Evolutionary conservation across 192 early-diverging fungal species (phyloP), one percentile per base, ranked within the genome.

Genomic region (Helicostylum pulchrum): DNA sequence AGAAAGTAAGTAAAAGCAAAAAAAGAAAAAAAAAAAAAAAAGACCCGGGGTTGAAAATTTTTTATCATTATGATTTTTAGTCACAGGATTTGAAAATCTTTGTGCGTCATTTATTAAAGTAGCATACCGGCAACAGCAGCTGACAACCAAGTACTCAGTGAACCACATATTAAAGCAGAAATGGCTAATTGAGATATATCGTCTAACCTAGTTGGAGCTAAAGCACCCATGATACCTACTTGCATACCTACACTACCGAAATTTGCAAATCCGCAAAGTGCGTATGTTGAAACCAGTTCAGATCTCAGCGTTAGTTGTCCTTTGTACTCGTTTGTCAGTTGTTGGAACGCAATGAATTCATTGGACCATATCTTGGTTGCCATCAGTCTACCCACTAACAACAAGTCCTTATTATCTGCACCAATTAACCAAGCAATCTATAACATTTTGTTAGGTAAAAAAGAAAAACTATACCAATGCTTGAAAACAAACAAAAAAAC

Each of bases 191-290:
- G 72, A 26, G 92, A 87, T 46, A 92, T 78, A 44, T 92, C 88
- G 55, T 77, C 80, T 36, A 81, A 77, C 49, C 89, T 78, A 30
- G 71, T 64, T 15, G 91, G 92, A 17, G 89, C 87, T 73, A 96
- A 80, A 61, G 88, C 79, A 46, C 89, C 87, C 62, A 93, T 66
- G 17, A 82, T 61, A 64, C 88, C 85, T 51, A 92, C 86, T 78
- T 94, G 90, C 65, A 88, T 88, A 36, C 91, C 94, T 68, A 94
- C 88, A 61, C 85, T 88, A 12, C 84, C 83, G n/a, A 94, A 77
- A 83, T 94, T 96, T 26, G 90, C 91, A 66, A 92, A 96, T 12
- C 90, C 89, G 61, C 92, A 94, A 50, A 91, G 81, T 11, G 92
- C 90, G 75, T 91, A 92, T 30, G 90, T 86, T 7, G 78, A 66